Base-by-base conservation (phyloP, 2,329 filamentous ascomycete genomes). In the Colletotrichum simmondsii region DNA sequence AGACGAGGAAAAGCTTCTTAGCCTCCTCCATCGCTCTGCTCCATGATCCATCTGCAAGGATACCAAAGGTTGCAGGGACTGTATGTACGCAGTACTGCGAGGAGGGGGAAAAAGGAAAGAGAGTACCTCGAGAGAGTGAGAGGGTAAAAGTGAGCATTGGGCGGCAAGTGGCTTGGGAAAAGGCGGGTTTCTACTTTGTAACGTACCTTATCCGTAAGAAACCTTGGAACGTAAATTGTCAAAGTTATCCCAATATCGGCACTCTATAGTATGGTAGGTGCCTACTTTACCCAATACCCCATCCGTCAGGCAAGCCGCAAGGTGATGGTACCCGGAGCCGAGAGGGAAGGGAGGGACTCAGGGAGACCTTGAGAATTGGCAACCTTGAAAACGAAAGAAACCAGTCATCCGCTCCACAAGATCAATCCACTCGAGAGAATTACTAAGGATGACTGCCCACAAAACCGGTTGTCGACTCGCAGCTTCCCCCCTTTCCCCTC, bases 111-210 rank as follows among this genome's bases (percentile, higher is more conserved):
- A 19, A 22, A 10, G 24, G 32, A 24, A 11, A 35, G 32, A 37
- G 26, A 12, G 32, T 11, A 35, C 32, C 32, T 35, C 14, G 19
- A n/a, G n/a, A 7, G 24, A 26, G 19, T 11, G 14, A 14, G 35
- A 37, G 14, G 5, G 37, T 42, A 12, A 42, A 16, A 42, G 37
- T 12, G 46, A 70, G 67, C 67, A 70, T 12, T 53, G 67, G 61
- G 53, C 37, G 53, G 35, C 37, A 53, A 16, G 22, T 57, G 67
- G 35, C 28, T 37, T 37, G 53, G 53, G 28, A 26, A 19, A 19
- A 19, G 4, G 59, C 19, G 22, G 58, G 8, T 7, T 5, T 16
- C 4, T 12, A 35, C 32, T 35, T 7, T 24, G 10, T 19, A 24
- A 6, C 24, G 52, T 42, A 42, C 37, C 37, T 42, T 49, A 49